Conservation (phyloP, 2,329 filamentous ascomycete genomes). For the Samsoniella hepiali region DNA sequence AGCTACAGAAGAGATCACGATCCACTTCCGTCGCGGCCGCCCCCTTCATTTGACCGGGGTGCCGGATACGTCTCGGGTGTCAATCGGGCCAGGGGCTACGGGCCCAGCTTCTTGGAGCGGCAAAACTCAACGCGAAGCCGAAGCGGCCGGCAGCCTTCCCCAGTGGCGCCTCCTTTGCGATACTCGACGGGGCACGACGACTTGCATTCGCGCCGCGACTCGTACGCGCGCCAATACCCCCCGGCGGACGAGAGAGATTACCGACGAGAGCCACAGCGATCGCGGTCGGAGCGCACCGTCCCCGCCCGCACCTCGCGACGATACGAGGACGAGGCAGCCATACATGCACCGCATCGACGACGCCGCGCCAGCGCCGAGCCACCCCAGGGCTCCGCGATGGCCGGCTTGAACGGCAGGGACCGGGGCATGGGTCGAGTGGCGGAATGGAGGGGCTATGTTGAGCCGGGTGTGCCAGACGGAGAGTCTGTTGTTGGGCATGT, state of each 20-base stretch:
- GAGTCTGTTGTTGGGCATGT: conserved; percentile 24
- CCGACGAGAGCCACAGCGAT: conserved; percentile 1
- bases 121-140: conserved; percentile 45
- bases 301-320: conserved; percentile 12
- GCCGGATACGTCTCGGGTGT: conserved; percentile 44
- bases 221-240: background rate
- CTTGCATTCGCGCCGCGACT: conserved; percentile 6
- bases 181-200: conserved; percentile 1
- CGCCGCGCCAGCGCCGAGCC: conserved; percentile 27
- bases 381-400: conserved; percentile 43
- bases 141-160: conserved; percentile 11
- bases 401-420: conserved; percentile 44
- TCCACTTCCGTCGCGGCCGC: conserved; percentile 24
- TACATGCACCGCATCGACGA: conserved; percentile 29
- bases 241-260: conserved; percentile 11
- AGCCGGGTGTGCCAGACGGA: conserved; percentile 39
- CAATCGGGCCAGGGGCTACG: conserved; percentile 41
- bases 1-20: conserved; percentile 42
- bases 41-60: conserved; percentile 27
- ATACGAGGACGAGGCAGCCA: conserved; percentile 34
- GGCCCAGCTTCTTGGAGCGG: conserved; percentile 45
- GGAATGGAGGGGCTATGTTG: conserved; percentile 49
- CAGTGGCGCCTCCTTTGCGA: conserved; percentile 13
- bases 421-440: conserved; percentile 46
- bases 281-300: conserved; percentile 14